Base-by-base conservation (phyloP, 2,329 filamentous ascomycete genomes). In the Epicoccum nigrum region DNA sequence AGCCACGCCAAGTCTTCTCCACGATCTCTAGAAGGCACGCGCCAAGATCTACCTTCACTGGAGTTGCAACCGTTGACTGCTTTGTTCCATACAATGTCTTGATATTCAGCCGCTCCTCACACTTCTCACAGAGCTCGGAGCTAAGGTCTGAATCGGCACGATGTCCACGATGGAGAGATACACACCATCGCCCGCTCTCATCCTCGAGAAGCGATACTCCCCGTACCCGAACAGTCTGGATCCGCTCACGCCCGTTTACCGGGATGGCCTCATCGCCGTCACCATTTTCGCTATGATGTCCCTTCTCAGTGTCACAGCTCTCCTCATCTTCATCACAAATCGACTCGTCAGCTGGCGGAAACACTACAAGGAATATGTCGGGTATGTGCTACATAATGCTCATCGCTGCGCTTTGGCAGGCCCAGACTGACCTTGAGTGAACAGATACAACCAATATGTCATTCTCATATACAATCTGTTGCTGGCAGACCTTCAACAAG, bases 381-480 rank as follows among this genome's bases (percentile, higher is more conserved):
- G 79, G 52, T 30, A 13, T 11, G 28, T 30, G 13, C 13, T 9
- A 30, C 11, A 30, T 25, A 7, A 7, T 11, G 13, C 28, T 4
- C 8, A 4, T 30, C 28, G 28, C 11, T n/a, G n/a, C 13, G 28
- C 13, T 30, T n/a, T 30, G 28, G 4, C 12, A 6, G 13, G 28
- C 13, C 12, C 13, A 30, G 13, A 11, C 28, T 30, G 13, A 30
- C 13, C 1, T 5, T 13, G 9, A n/a, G 13, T 1, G 13, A 9
- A 9, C 13, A 30, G 28, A 30, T 78, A 81, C 65, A 82, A 82
- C 56, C 79, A 82, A 67, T 81, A 80, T 46, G 70, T 82, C n/a
- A 65, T 82, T 31, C 73, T 82, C 19, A 81, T 82, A 42, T 81
- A 79, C 65, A 81, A 82, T 49, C 72, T 83, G 12, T 67, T 82